Base-by-base conservation (phyloP, 2,329 filamentous ascomycete species). In the Penicillium freii region DNA sequence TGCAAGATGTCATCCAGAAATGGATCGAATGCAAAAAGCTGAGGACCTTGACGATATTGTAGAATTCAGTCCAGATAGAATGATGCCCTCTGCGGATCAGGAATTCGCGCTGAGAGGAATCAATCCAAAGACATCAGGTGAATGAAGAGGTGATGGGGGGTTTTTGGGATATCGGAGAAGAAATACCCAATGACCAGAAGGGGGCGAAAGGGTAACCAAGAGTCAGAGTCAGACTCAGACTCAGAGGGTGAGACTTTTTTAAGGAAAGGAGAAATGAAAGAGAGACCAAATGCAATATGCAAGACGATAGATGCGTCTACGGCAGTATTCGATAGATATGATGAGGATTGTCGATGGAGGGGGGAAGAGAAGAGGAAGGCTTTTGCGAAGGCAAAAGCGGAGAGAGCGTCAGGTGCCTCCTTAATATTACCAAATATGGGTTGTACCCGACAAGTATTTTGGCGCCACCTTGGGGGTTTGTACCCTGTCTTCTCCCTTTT, bases 381-480 rank as follows among this genome's bases (percentile, higher is more conserved):
- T 50, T 51, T 51, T 55, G 53, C 53, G 47, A 65, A 59, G 63
- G 63, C 58, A 60, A 65, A 67, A 66, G 64, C 64, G 65, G 64
- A 66, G 65, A 66, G 65, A 65, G 65, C 62, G 65, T 67, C 65
- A 67, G 65, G 65, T 67, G 64, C 62, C 65, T 66, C 64, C 62
- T 65, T 65, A 66, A 65, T 67, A 66, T 66, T 67, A 65, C 59
- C 29, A 45, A 51, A 61, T 59, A 59, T 54, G 60, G 58, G 51
- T 55, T 59, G 53, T 51, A 62, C 48, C 48, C 48, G 27, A 59
- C 59, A 60, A 25, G 25, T 60, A 66, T 60, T 58, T 58, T 56
- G 56, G 46, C 57, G 61, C 54, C 54, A 57, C 56, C 55, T 57
- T 57, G 29, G 23, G 25, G 56, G 62, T 60, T 62, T 54, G 7